A percentile compares a stretch with the other conserved stretches of the same genome.
These are phyloP conservation scores for Penicillium sp. DNA, from an alignment of 2,329 filamentous ascomycete species.

Conservation along the genomic window DNA sequence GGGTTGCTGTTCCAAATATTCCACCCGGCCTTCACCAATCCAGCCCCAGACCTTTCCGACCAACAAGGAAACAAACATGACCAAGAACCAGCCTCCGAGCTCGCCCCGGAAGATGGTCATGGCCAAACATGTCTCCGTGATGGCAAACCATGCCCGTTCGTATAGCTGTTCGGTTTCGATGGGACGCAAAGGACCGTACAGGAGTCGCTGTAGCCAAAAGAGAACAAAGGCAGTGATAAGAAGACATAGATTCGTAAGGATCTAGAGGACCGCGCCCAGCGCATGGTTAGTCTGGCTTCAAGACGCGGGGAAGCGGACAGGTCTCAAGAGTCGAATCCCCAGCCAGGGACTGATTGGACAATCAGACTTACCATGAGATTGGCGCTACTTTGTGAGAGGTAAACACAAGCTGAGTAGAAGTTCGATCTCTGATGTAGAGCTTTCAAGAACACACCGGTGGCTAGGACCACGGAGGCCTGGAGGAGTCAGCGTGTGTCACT, in stretches of 20 bases:
- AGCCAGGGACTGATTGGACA: conserved; percentile 26
- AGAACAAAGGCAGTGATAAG: conserved; percentile 77
- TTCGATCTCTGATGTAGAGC: conserved; percentile 94
- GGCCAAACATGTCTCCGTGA: conserved; percentile 92
- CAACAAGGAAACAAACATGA: conserved; percentile 92
- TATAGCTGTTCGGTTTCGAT: conserved; percentile 97
- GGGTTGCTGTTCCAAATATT: conserved; percentile 92
- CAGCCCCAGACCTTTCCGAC: conserved; percentile 98
- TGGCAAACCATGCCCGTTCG: conserved; percentile 96
- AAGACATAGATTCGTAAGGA: conserved; percentile 86
- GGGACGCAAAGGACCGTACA: conserved; percentile 85
- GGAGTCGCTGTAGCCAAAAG: conserved; percentile 83
- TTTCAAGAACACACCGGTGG: conserved; percentile 78
- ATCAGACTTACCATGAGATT: conserved; percentile 73
- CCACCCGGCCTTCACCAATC: conserved; percentile 94
- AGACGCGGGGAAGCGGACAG: background rate
- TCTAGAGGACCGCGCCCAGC: conserved; percentile 52
- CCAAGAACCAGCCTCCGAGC: conserved; percentile 87
- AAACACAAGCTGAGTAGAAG: conserved; percentile 97
- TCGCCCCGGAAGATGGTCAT: conserved; percentile 99
- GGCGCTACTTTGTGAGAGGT: conserved; percentile 93
- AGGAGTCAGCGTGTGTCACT: conserved; percentile 12
- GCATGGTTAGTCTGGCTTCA: conserved; percentile 4
- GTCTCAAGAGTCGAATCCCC: background rate
- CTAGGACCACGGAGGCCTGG: conserved; percentile 78